phyloP scores from a whole-genome alignment of 1,139 yeast species.

The Geotrichum macrosporum region DNA sequence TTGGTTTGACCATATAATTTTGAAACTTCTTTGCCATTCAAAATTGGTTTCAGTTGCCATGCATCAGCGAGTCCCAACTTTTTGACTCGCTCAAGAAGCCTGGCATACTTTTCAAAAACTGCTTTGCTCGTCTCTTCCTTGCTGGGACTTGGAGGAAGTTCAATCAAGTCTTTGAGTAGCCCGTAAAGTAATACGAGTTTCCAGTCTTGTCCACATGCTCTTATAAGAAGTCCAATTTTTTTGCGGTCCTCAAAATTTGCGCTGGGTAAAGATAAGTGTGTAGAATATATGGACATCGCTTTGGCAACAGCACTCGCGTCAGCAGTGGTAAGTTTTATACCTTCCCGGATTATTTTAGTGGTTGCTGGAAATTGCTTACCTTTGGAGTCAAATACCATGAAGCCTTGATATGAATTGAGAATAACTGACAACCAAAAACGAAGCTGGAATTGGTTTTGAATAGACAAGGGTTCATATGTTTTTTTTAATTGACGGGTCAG shows the following conservation, averaged over 20 bases:
- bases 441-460: no score
- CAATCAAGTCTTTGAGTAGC: slow-evolving; percentile 24
- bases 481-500: no score
- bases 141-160: background rate
- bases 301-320: slow-evolving; percentile 52
- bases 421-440: slow-evolving; percentile 22
- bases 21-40: slow-evolving; percentile 57
- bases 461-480: no score
- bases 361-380: slow-evolving; percentile 37
- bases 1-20: slow-evolving; percentile 47
- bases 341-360: slow-evolving; percentile 56
- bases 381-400: slow-evolving; percentile 42
- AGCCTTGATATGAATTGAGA: slow-evolving; percentile 48
- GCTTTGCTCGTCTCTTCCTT: no score
- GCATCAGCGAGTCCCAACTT: slow-evolving; percentile 31
- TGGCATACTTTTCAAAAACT: slow-evolving; percentile 18
- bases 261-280: slow-evolving; percentile 5
- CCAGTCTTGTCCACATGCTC: slow-evolving; percentile 53
- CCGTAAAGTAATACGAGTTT: slow-evolving; percentile 40
- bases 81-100: slow-evolving; percentile 25
- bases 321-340: slow-evolving; percentile 59
- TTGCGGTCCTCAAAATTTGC: no score
- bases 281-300: slow-evolving; percentile 28
- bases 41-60: slow-evolving; percentile 36
- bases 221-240: slow-evolving; percentile 56